Conservation (phyloP, 306 rosid species). For the Trifolium dubium region DNA sequence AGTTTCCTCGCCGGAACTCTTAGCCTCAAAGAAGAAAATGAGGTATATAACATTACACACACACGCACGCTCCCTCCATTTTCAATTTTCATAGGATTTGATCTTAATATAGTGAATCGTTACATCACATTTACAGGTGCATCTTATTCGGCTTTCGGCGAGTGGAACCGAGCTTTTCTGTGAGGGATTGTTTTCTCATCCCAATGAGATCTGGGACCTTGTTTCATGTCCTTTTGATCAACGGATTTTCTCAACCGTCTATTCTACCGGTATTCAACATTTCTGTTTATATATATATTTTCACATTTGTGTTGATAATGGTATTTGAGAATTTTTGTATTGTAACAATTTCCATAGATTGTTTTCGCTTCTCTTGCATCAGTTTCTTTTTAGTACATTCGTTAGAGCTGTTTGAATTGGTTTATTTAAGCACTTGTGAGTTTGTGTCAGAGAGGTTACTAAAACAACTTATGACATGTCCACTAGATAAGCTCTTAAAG, state of each 20-base stretch:
- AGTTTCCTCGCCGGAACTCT: slow-evolving; percentile 92
- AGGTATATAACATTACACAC: slow-evolving; percentile 48
- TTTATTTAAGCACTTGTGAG: background rate
- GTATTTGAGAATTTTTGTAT: background rate
- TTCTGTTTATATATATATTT: background rate
- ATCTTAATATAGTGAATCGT: slow-evolving; percentile 38
- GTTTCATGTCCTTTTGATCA: slow-evolving; percentile 95
- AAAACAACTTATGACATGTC: background rate
- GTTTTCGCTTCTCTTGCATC: background rate
- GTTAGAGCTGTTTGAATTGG: background rate
- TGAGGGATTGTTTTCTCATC: slow-evolving; percentile 96
- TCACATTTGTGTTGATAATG: background rate
- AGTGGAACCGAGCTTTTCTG: slow-evolving; percentile 88
- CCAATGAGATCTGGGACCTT: slow-evolving; percentile 98
- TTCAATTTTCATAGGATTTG: slow-evolving; percentile 28
- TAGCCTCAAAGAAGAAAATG: slow-evolving; percentile 96
- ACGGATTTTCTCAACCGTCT: slow-evolving; percentile 94
- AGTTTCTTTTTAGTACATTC: background rate
- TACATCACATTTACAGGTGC: slow-evolving; percentile 56
- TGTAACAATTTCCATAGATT: background rate
- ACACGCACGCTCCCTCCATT: background rate
- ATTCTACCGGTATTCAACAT: slow-evolving; percentile 68
- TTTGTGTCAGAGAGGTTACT: background rate
- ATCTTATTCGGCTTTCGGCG: slow-evolving; percentile 90
- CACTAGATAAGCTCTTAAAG: background rate